phyloP scores from a whole-genome alignment of 108 stramenopile species.

The Fistulifera solaris region DNA sequence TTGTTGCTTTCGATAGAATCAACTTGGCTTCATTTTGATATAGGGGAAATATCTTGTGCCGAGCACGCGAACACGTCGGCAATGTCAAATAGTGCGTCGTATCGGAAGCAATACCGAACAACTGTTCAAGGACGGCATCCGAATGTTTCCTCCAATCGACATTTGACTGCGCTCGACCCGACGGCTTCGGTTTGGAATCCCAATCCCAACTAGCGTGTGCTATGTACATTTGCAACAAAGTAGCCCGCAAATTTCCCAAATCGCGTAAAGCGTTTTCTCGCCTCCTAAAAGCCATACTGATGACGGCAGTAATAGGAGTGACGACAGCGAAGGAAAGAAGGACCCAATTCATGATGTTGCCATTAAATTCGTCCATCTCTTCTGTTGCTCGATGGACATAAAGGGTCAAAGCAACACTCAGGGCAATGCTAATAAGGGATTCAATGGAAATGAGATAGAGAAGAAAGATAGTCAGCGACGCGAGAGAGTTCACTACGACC shows the following conservation, averaged over 20 bases:
- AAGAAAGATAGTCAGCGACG: conserved; percentile 33
- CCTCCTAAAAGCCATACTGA: conserved; percentile 52
- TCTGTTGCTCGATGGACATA: conserved; percentile 5
- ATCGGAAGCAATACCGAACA: conserved; percentile 41
- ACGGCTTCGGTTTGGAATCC: conserved; percentile 13
- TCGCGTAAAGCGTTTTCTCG: conserved; percentile 49
- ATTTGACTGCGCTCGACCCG: conserved; percentile 15
- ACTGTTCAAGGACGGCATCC: conserved; percentile 32
- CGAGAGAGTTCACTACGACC: conserved; percentile 6
- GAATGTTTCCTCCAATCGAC: conserved; percentile 50
- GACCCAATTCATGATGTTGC: conserved; percentile 47
- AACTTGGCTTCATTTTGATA: conserved; percentile 39
- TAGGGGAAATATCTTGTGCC: conserved; percentile 36
- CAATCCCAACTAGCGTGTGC: conserved; percentile 69
- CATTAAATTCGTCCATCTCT: conserved; percentile 13
- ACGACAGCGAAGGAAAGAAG: conserved; percentile 66
- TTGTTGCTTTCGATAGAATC: conserved; percentile 27
- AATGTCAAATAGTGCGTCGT: conserved; percentile 51
- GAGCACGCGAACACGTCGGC: conserved; percentile 35
- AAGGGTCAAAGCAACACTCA: conserved; percentile 43
- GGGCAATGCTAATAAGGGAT: conserved; percentile 28
- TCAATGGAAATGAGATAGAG: conserved; percentile 38
- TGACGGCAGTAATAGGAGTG: conserved; percentile 45
- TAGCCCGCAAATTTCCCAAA: conserved; percentile 37
- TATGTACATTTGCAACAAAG: conserved; percentile 37